phyloP scores from a whole-genome alignment of 2,329 filamentous ascomycete genomes.

The Knufia fluminis region DNA sequence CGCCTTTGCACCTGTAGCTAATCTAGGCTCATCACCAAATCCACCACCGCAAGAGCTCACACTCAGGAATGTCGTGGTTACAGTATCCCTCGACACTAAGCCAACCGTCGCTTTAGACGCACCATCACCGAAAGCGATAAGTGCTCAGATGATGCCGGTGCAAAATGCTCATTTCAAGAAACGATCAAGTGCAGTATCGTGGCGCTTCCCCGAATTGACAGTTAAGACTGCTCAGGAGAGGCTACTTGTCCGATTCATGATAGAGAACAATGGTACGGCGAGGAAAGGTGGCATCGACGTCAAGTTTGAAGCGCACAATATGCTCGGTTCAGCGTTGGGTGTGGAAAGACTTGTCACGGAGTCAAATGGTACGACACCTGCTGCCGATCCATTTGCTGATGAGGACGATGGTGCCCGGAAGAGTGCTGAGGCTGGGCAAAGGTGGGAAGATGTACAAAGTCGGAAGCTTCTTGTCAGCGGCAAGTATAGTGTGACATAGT shows the following conservation, averaged over 20 bases:
- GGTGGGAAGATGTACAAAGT: slow-evolving; percentile 60
- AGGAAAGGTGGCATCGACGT: slow-evolving; percentile 72
- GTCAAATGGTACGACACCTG: slow-evolving; percentile 24
- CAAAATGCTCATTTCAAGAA: slow-evolving; percentile 37
- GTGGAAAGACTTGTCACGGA: slow-evolving; percentile 36
- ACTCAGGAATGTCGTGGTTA: slow-evolving; percentile 70
- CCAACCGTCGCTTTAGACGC: slow-evolving; percentile 15
- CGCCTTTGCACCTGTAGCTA: slow-evolving; percentile 36
- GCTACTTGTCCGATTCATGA: slow-evolving; percentile 77
- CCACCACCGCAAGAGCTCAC: slow-evolving; percentile 41
- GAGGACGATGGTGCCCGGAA: slow-evolving; percentile 32
- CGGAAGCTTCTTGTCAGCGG: slow-evolving; percentile 63
- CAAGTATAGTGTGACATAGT: slow-evolving; percentile 57
- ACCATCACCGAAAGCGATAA: slow-evolving; percentile 34
- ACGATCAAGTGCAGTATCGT: slow-evolving; percentile 38
- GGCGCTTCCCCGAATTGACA: slow-evolving; percentile 41
- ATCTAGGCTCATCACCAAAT: slow-evolving; percentile 23
- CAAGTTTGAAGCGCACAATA: slow-evolving; percentile 61
- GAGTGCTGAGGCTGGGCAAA: slow-evolving; percentile 25
- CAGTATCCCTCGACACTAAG: slow-evolving; percentile 36
- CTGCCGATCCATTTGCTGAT: slow-evolving; percentile 42
- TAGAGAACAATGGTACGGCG: slow-evolving; percentile 56
- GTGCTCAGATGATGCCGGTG: slow-evolving; percentile 39
- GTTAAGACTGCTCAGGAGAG: slow-evolving; percentile 48
- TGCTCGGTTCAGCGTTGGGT: slow-evolving; percentile 56